Conservation (phyloP, 2,329 filamentous ascomycete species). For the Canariomyces notabilis region DNA sequence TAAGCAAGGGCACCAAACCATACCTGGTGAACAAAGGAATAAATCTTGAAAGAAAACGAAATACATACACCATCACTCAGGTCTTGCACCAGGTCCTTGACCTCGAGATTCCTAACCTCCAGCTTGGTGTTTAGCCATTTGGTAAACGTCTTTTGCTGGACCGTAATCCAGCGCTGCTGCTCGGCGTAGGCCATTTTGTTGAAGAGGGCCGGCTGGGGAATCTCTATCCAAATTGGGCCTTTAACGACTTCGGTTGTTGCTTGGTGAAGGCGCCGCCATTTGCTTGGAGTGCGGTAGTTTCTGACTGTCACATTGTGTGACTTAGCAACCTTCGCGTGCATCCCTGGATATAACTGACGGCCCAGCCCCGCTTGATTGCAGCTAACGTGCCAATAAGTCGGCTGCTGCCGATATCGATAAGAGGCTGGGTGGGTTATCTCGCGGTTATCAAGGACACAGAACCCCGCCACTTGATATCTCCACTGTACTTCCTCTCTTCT, state of each 20-base stretch:
- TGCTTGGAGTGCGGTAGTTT: conserved; percentile 12
- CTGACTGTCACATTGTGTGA: conserved; percentile 7
- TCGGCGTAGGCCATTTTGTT: conserved; percentile 60
- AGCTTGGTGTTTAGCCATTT: conserved; percentile 99
- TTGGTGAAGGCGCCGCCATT: conserved; percentile 15
- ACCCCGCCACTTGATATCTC: too few species aligned
- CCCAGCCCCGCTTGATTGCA: conserved; percentile 4
- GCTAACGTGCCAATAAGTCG: conserved; percentile 9
- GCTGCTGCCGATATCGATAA: conserved; percentile 12
- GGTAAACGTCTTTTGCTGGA: conserved; percentile 98
- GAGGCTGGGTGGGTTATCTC: too few species aligned
- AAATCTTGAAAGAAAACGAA: neutral
- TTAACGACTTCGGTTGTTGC: conserved; percentile 7
- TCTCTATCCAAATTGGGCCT: conserved; percentile 25
- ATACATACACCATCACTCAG: conserved; percentile 84
- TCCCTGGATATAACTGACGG: neutral
- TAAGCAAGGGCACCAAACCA: too few species aligned
- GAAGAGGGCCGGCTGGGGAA: conserved; percentile 41
- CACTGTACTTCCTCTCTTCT: too few species aligned
- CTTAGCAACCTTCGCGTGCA: conserved; percentile 4
- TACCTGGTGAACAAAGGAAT: too few species aligned
- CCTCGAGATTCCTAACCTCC: conserved; percentile 67
- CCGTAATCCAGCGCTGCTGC: conserved; percentile 65
- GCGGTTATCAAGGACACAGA: too few species aligned
- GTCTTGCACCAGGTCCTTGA: conserved; percentile 83